Conservation (phyloP, 2,329 filamentous ascomycete genomes). For the Cyclaneusma minus region DNA sequence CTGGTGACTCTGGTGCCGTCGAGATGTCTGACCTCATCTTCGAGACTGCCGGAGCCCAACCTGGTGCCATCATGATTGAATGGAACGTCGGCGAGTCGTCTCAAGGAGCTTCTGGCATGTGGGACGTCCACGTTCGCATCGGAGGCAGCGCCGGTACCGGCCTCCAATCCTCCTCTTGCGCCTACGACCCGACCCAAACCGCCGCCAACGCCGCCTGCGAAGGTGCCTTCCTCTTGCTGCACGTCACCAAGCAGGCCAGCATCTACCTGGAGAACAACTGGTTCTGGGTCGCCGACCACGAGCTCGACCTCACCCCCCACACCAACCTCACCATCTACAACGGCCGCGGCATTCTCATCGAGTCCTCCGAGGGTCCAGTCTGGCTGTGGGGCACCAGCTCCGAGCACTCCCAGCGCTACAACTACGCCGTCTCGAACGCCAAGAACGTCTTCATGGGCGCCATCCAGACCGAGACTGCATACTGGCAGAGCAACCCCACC, state of each 20-base stretch:
- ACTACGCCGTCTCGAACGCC: constrained; percentile 72
- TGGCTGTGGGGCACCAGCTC: constrained; percentile 72
- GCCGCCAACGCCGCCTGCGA: constrained; percentile 55
- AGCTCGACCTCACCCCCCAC: constrained; percentile 60
- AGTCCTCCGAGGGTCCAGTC: constrained; percentile 54
- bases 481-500: constrained; percentile 72
- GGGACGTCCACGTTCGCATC: constrained; percentile 92
- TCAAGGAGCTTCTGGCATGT: constrained; percentile 64
- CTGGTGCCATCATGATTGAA: constrained; percentile 79
- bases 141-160: constrained; percentile 75
- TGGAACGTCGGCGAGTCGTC: constrained; percentile 65
- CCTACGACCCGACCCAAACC: constrained; percentile 53
- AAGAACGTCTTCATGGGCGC: constrained; percentile 67
- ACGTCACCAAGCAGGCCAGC: constrained; percentile 44
- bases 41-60: constrained; percentile 66
- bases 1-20: constrained; percentile 62
- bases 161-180: constrained; percentile 65
- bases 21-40: constrained; percentile 85
- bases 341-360: constrained; percentile 61
- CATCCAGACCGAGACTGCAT: constrained; percentile 83
- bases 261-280: constrained; percentile 80
- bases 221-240: constrained; percentile 57
- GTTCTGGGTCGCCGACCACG: constrained; percentile 86
- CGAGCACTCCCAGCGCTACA: constrained; percentile 54
- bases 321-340: constrained; percentile 79